Evolutionary conservation across 805 yeast genomes (phyloP).

Genomic region (Tetrapisispora namnaoensis): DNA sequence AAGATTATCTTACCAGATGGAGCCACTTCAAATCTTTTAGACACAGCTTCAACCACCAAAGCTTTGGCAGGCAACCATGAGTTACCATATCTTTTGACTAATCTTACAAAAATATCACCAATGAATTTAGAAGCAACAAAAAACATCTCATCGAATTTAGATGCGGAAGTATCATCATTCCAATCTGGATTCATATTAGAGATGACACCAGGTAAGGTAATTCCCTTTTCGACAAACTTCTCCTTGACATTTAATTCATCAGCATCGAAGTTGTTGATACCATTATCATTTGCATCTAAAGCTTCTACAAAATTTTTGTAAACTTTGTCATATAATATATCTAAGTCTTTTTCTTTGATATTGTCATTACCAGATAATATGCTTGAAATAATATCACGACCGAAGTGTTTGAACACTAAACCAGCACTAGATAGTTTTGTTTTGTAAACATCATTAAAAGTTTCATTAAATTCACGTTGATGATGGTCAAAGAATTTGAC

Average conservation of each 20-base stretch:
- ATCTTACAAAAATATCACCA: constrained; percentile 68
- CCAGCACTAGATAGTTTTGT: constrained; percentile 95
- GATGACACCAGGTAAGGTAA: constrained; percentile 70
- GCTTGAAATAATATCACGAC: constrained; percentile 51
- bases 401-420: constrained; percentile 77
- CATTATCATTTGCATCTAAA: constrained; percentile 93
- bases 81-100: constrained; percentile 61
- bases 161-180: constrained; percentile 60
- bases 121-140: constrained; percentile 64
- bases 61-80: constrained; percentile 89
- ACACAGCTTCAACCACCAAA: constrained; percentile 63
- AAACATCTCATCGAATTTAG: constrained; percentile 57
- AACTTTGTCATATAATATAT: constrained; percentile 61
- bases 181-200: constrained; percentile 77
- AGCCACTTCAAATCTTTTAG: constrained; percentile 48
- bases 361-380: constrained; percentile 33
- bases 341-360: constrained; percentile 34
- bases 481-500: constrained; percentile 89
- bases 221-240: constrained; percentile 59
- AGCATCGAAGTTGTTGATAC: constrained; percentile 59
- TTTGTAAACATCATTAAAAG: constrained; percentile 49
- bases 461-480: constrained; percentile 80
- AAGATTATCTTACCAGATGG: constrained; percentile 62
- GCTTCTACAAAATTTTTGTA: constrained; percentile 84
- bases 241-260: constrained; percentile 35